These are phyloP conservation scores for Oenanthe javanica DNA, from an alignment of 140 eudicot species.

Conservation along the genomic window DNA sequence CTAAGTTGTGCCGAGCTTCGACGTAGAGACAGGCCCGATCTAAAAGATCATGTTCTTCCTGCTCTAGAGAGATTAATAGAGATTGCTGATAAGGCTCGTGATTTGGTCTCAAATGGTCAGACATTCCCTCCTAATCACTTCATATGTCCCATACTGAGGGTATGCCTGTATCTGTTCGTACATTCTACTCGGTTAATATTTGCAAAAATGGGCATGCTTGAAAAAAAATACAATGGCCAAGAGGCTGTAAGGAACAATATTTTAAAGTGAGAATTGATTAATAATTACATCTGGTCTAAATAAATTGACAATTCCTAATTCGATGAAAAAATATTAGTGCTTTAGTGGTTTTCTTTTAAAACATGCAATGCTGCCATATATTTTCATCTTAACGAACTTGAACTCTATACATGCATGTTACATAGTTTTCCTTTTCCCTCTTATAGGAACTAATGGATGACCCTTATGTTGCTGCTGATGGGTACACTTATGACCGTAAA, in stretches of 20 bases:
- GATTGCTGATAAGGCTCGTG: slow-evolving; percentile 50
- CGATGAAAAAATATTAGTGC: not conserved
- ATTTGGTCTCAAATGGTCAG: slow-evolving; percentile 15
- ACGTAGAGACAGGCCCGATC: slow-evolving; percentile 70
- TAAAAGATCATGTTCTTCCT: slow-evolving; percentile 52
- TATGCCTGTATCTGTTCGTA: slow-evolving; percentile 3
- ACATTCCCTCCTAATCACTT: slow-evolving; percentile 50
- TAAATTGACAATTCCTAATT: not conserved
- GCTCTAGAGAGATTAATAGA: slow-evolving; percentile 55
- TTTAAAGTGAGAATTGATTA: not conserved
- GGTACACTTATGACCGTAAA: slow-evolving; percentile 71
- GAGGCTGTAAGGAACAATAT: not conserved
- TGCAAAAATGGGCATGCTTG: not conserved
- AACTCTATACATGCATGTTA: not conserved
- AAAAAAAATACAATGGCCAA: not conserved
- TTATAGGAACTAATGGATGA: slow-evolving; percentile 76
- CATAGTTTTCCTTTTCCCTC: not conserved
- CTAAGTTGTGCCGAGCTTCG: slow-evolving; percentile 70
- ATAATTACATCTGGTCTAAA: not conserved
- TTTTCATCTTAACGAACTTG: not conserved
- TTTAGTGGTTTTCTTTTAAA: not conserved
- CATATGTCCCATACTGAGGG: slow-evolving; percentile 76
- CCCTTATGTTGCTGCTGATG: slow-evolving; percentile 91
- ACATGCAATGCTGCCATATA: not conserved
- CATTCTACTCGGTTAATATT: not conserved